phyloP scores from a whole-genome alignment of 73 alveolate species.

The Paramecium primaurelia region DNA sequence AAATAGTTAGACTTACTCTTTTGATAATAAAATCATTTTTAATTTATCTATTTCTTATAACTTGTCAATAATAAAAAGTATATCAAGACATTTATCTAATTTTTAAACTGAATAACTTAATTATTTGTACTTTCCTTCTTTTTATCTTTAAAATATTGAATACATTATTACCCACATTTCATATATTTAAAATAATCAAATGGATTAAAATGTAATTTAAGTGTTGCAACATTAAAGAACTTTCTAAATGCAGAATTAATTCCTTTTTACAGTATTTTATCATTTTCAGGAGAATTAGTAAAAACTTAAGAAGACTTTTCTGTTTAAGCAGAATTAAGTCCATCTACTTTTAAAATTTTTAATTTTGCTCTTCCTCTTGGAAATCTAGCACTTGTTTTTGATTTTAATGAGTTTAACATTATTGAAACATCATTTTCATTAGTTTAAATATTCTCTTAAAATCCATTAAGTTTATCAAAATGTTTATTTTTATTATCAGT shows the following conservation, averaged over 20 bases:
- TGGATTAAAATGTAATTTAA: background rate
- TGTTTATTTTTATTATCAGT: background rate
- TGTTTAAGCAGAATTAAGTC: background rate
- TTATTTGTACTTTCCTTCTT: background rate
- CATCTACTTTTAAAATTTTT: background rate
- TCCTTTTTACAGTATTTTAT: background rate
- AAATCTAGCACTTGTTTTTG: background rate
- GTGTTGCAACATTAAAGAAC: background rate
- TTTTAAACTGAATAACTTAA: background rate
- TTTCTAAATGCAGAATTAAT: background rate
- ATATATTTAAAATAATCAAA: background rate
- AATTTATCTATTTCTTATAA: constrained; percentile 57
- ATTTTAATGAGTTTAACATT: background rate
- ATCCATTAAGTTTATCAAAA: background rate
- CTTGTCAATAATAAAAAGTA: constrained; percentile 36
- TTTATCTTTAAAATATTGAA: background rate
- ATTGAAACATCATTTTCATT: background rate
- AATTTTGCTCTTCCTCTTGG: background rate
- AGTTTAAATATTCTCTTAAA: background rate
- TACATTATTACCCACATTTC: background rate
- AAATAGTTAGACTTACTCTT: constrained; percentile 40
- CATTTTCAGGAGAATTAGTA: background rate
- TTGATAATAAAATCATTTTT: constrained; percentile 38
- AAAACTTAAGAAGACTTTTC: background rate
- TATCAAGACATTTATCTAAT: constrained; percentile 35